Evolutionary conservation across 352 stramenopile species (phyloP), one percentile per base, ranked within the genome.

Genomic region (Pythium sp.): DNA sequence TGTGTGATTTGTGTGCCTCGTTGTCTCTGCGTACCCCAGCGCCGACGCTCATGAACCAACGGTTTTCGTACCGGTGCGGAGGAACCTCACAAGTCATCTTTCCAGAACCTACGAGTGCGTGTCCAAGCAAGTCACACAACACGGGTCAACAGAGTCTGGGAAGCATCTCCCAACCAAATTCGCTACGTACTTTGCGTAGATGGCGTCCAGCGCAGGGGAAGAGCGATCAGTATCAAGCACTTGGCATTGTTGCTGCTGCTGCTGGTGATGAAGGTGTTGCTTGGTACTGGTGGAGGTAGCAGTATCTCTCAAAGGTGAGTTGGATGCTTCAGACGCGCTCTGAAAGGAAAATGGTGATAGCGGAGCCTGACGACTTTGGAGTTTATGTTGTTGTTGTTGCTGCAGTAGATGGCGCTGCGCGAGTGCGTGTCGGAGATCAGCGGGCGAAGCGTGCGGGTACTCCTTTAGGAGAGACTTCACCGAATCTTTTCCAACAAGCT

Each of bases 401-500:
- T 65, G 6, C 47, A 26, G 24, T 20, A 28, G 47, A 28, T 57
- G 46, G 12, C 26, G 30, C 18, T 60, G 30, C 9, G 60, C 32
- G 12, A 67, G 47, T 22, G 49, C 43, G 1, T 51, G 24, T 15
- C 66, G 69, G 6, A 78, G 43, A 34, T 75, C 41, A 18, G 54
- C 62, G 3, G 72, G 51, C 2, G 72, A 34, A 15, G 59, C 34
- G 24, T 38, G 34, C 15, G 63, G 26, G 6, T 47, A 53, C 20
- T 68, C 41, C 26, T 62, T 46, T 14, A 71, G 30, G 4, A 75
- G 38, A 2, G 30, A 11, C 4, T 63, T 67, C 43, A 77, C 47
- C 3, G 65, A 36, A 3, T 77, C 70, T 12, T 68, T 72, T 28
- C 73, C 70, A 18, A 72, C 62, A 24, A 79, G 54, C 20, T 69